A percentile compares a stretch with the other conserved stretches of the same genome.
Conservation (phyloP, 345 rosid genomes). For the Aquilaria sinensis region DNA sequence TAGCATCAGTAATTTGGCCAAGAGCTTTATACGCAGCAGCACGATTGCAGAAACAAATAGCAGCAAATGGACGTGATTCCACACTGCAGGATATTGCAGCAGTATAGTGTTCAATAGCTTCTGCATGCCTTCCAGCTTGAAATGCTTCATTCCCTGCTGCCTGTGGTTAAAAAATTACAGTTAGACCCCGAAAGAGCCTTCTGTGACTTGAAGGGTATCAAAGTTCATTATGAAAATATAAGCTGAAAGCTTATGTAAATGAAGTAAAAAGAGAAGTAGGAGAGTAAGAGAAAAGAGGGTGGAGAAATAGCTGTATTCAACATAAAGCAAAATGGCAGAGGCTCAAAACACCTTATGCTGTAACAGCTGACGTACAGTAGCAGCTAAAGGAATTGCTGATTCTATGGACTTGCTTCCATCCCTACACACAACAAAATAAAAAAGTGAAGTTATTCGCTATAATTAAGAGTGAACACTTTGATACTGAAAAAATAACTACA, state of each 20-base stretch:
- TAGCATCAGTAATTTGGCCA: constrained; percentile 80
- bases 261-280: background rate
- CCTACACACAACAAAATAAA: constrained; percentile 23
- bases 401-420: constrained; percentile 41
- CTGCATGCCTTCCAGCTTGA: constrained; percentile 76
- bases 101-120: constrained; percentile 89
- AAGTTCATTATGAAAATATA: background rate
- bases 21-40: constrained; percentile 87
- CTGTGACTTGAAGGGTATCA: constrained; percentile 1
- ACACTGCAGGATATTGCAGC: constrained; percentile 70
- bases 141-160: constrained; percentile 93
- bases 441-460: constrained; percentile 10
- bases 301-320: too few relatives aligned
- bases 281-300: background rate
- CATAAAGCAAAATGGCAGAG: too few relatives aligned
- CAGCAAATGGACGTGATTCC: constrained; percentile 90
- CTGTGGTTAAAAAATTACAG: constrained; percentile 26
- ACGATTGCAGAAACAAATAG: constrained; percentile 94
- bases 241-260: background rate
- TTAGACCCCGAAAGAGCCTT: background rate
- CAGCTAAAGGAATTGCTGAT: constrained; percentile 50
- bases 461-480: constrained; percentile 1
- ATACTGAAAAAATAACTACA: constrained; percentile 2
- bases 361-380: constrained; percentile 62
- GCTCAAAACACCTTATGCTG: constrained; percentile 57